phyloP scores from a whole-genome alignment of 108 stramenopile species.

The Fistulifera solaris region DNA sequence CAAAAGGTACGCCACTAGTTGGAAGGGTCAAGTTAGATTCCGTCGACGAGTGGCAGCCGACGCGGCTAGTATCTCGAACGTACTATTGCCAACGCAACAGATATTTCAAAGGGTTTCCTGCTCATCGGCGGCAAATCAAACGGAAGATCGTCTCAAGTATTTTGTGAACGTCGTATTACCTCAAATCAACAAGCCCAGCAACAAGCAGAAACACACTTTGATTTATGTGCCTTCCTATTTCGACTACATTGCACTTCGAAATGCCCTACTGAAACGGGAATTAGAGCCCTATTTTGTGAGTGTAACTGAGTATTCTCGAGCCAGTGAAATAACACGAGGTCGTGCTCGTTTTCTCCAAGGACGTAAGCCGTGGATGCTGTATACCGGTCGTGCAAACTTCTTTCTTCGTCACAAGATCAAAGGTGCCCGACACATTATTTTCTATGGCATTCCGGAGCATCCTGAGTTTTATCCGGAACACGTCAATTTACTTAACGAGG shows the following conservation, averaged over 20 bases:
- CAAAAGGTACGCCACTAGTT: conserved; percentile 54
- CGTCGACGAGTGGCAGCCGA: conserved; percentile 35
- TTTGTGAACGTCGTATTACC: conserved; percentile 76
- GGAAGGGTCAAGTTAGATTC: conserved; percentile 58
- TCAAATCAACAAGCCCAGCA: conserved; percentile 35
- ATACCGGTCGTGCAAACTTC: conserved; percentile 92
- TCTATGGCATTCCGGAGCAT: conserved; percentile 90
- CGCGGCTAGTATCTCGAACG: conserved; percentile 57
- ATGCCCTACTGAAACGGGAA: conserved; percentile 67
- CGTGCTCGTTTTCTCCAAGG: conserved; percentile 91
- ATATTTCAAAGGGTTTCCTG: conserved; percentile 84
- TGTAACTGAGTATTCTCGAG: conserved; percentile 84
- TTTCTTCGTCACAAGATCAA: conserved; percentile 85
- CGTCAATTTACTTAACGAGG: conserved; percentile 64
- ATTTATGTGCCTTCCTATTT: conserved; percentile 91
- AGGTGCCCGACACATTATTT: conserved; percentile 81
- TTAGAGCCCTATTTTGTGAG: conserved; percentile 44
- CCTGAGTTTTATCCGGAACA: conserved; percentile 84
- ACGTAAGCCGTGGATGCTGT: conserved; percentile 81
- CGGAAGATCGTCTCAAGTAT: conserved; percentile 66
- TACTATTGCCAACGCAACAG: conserved; percentile 69
- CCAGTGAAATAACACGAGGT: conserved; percentile 76
- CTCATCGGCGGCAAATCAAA: conserved; percentile 47
- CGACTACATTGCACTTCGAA: conserved; percentile 87
- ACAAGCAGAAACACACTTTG: conserved; percentile 80